Evolutionary conservation across 345 rosid species (phyloP), one percentile per base, ranked within the genome.

Genomic region (Pistacia vera): DNA sequence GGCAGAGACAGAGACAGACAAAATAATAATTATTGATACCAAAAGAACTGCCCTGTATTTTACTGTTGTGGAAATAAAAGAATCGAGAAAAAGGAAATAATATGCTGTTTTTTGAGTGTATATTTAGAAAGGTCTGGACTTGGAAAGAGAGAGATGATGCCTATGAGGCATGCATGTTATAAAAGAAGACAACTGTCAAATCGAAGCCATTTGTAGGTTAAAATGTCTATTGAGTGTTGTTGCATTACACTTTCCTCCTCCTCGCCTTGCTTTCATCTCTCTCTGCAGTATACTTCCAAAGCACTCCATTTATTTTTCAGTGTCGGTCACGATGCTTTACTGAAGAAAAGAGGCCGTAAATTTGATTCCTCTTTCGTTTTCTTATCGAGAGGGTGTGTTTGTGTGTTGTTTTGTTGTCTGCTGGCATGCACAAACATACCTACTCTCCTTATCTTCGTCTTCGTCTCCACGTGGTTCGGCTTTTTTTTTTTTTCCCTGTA

Each of bases 381-480:
- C 20, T 46, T 66, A 25, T 66, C 49, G 17, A 20, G 17, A 36
- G 13, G 25, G 41, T 63, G 11, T 35, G 38, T 63, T 44, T 63
- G 7, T 16, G 41, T 44, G 48, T 66, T 76, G 57, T 55, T 81
- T 67, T 72, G 59, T 59, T 63, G 46, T 5, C 4, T n/a, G n/a
- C 14, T 54, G 14, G 70, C 61, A 25, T 22, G 59, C 36, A 12
- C 60, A 25, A 66, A 38, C 63, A 55, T 0, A 35, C 63, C 36
- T 2, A 35, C 63, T 36, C 28, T 66, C 75, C 78, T 61, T 56
- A 48, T 56, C 75, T 63, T 58, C 61, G 13, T 60, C 76, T 75
- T 80, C 77, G 63, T 75, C 82, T 54, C 57, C 68, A 60, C 79
- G 77, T 71, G 79, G 69, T 72, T 65, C 35, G 6, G 11, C 38